Evolutionary conservation across 805 yeast genomes (phyloP).

Genomic region (Candida sonorensis): DNA sequence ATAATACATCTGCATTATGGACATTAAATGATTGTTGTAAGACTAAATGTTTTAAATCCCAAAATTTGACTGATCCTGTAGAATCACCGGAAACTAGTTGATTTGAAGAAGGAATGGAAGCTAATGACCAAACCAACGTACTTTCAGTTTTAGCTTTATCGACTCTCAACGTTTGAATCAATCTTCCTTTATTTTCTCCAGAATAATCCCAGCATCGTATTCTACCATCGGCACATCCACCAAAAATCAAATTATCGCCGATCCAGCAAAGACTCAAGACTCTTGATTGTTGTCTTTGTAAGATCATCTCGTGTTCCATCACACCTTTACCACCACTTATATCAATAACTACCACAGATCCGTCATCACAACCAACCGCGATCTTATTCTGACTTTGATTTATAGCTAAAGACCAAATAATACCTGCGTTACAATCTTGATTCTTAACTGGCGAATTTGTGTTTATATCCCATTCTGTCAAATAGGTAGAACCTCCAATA

Average conservation of each 20-base stretch:
- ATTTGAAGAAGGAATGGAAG: constrained; percentile 50
- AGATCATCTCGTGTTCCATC: constrained; percentile 64
- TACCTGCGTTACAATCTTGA: constrained; percentile 87
- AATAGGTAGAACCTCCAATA: constrained; percentile 85
- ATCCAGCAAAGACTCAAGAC: constrained; percentile 77
- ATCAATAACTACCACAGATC: constrained; percentile 76
- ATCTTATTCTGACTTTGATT: constrained; percentile 54
- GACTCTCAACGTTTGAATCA: constrained; percentile 82
- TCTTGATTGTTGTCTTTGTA: constrained; percentile 80
- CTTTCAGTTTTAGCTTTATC: constrained; percentile 83
- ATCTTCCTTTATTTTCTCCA: constrained; percentile 46
- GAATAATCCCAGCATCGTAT: constrained; percentile 70
- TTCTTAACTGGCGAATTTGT: constrained; percentile 69
- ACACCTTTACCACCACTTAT: constrained; percentile 84
- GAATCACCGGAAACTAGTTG: constrained; percentile 96
- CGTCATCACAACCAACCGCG: constrained; percentile 94
- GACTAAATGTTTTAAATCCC: constrained; percentile 80
- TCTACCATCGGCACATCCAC: constrained; percentile 95
- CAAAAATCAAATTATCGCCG: constrained; percentile 57
- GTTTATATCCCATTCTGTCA: constrained; percentile 87
- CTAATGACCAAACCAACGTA: constrained; percentile 86
- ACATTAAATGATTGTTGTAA: constrained; percentile 72
- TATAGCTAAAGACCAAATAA: constrained; percentile 82
- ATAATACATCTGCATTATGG: constrained; percentile 88
- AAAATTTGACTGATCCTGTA: constrained; percentile 86